Percentiles rank a stretch among this genome's conserved stretches.
Evolutionary conservation across 768 basidiomycete genomes (phyloP).

Genomic region (Mycena rebaudengoi): DNA sequence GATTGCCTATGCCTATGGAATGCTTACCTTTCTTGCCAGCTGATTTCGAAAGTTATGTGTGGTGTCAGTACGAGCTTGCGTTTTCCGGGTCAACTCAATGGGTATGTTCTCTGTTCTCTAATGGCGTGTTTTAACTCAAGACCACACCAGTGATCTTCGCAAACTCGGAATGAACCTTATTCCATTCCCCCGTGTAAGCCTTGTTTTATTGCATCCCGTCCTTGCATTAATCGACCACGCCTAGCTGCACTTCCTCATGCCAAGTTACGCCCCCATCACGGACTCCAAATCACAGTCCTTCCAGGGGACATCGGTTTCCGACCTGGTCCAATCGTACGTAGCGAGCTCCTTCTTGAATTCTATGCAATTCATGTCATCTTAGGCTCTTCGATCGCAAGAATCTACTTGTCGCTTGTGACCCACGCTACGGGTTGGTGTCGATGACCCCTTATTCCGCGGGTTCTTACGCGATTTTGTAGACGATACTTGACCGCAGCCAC

Average conservation of each 20-base stretch:
- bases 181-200: slow-evolving; percentile 90
- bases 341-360: not conserved
- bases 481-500: slow-evolving; percentile 89
- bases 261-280: slow-evolving; percentile 91
- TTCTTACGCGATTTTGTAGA: too few relatives aligned
- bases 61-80: slow-evolving; percentile 92
- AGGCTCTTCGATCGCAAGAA: slow-evolving; percentile 86
- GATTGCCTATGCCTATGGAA: not conserved
- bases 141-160: slow-evolving; percentile 70
- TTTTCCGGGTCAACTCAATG: slow-evolving; percentile 94
- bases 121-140: slow-evolving; percentile 9
- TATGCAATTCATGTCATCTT: not conserved
- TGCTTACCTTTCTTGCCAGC: slow-evolving; percentile 41
- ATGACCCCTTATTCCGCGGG: too few relatives aligned
- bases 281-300: slow-evolving; percentile 70
- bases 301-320: slow-evolving; percentile 66
- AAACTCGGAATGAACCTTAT: slow-evolving; percentile 94
- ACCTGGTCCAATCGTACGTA: slow-evolving; percentile 78
- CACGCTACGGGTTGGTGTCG: slow-evolving; percentile 83
- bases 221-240: slow-evolving; percentile 17
- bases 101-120: slow-evolving; percentile 51
- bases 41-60: slow-evolving; percentile 92
- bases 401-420: slow-evolving; percentile 84
- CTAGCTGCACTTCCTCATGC: slow-evolving; percentile 95
- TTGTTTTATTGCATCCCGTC: not conserved